Conservation (phyloP, 306 rosid genomes). For the Lagenaria siceraria region DNA sequence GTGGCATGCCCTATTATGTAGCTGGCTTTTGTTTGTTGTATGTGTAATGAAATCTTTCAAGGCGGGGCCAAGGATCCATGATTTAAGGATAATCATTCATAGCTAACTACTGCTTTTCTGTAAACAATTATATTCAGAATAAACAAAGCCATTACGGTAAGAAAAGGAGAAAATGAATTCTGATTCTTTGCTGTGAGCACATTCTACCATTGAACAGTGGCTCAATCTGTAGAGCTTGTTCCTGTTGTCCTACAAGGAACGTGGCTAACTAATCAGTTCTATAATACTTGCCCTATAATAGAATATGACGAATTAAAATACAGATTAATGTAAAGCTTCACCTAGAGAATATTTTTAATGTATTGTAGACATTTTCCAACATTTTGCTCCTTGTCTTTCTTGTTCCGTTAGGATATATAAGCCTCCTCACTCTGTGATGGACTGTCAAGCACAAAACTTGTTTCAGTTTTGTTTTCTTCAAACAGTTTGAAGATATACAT, state of each 20-base stretch:
- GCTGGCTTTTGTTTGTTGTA: slow-evolving; percentile 6
- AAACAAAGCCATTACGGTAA: neutral
- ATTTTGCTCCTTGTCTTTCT: slow-evolving; percentile 9
- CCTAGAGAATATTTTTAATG: slow-evolving; percentile 26
- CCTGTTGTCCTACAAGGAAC: slow-evolving; percentile 8
- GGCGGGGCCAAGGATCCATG: neutral
- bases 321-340: neutral
- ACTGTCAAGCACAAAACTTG: neutral
- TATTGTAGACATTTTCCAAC: slow-evolving; percentile 3
- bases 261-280: slow-evolving; percentile 21
- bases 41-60: neutral
- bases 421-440: slow-evolving; percentile 8
- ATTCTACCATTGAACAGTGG: slow-evolving; percentile 1
- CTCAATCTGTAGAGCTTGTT: slow-evolving; percentile 1
- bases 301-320: slow-evolving; percentile 12
- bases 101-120: neutral
- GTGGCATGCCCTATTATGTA: neutral
- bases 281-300: neutral
- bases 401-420: slow-evolving; percentile 18
- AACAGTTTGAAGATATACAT: neutral
- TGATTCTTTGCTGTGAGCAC: slow-evolving; percentile 4
- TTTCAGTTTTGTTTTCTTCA: too few species aligned
- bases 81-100: slow-evolving; percentile 4
- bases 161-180: neutral
- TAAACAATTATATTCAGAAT: neutral